Evolutionary conservation across 805 yeast genomes (phyloP), one percentile per base, ranked within the genome.

Genomic region (Yamadazyma nakazawae): DNA sequence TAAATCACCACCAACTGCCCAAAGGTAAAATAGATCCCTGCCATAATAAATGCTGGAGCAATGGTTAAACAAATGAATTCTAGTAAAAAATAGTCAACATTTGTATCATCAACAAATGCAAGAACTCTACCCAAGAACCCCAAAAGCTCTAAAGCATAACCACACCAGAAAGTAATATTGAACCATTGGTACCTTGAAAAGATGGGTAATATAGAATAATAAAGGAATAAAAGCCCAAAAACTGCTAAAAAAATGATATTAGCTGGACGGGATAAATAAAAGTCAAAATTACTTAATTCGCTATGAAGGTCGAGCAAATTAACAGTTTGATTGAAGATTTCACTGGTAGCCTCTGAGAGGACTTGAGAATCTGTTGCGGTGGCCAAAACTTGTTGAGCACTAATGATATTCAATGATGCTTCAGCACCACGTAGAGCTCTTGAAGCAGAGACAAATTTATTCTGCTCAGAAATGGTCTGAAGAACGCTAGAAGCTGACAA

Each of bases 11-110:
- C 70, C 41, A 61, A 43, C 45, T 68, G 73, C 2, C 70, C 74
- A 48, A 69, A 67, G 1, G 68, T 40, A 42, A 65, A 65, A 49
- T 69, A 69, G 11, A 69, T 54, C 0, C 73, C 75, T 2, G 62
- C 75, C 75, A 69, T 69, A 32, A 68, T 51, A 41, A 69, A 67
- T 2, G 72, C 73, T 5, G 75, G 73, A 1, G 72, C 63, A 21
- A 69, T 54, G 5, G 73, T 67, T 47, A 69, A 60, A 1, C 59
- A 40, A 21, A 67, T 57, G 45, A 58, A 61, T 50, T 68, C 72
- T 25, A 64, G 40, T 32, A 67, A 53, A 46, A 58, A 69, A 39
- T 36, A 56, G 42, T 52, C 44, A 16, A 52, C 26, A 36, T 55
- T 45, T 6, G 58, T 51, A 46, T 52, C 51, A 53, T 65, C 64